Evolutionary conservation across 768 basidiomycete genomes (phyloP), one percentile per base, ranked within the genome.

Genomic region (Boletus barrowsii): DNA sequence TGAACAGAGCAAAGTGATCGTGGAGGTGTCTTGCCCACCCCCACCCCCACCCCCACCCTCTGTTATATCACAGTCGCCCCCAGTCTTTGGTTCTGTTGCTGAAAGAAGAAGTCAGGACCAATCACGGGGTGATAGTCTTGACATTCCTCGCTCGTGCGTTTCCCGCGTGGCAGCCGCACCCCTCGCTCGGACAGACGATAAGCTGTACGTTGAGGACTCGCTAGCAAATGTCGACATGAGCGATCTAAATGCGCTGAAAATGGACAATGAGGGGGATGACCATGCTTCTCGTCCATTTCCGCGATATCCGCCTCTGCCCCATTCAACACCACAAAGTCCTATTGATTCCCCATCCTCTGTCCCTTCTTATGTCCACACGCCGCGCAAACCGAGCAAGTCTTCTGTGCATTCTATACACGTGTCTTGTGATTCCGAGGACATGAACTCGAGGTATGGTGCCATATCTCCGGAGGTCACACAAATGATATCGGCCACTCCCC

Each of bases 401-500:
- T 62, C 63, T 15, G 37, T 50, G 3, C 35, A 10, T 17, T 55
- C 60, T 4, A 14, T 35, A 32, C 55, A 60, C 55, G 60, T 60
- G 51, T 48, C 49, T 14, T 41, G 57, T 32, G 36, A 42, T 24
- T 47, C 52, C 41, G 60, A 59, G 47, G 55, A 49, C 20, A 15
- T 41, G 43, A 32, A 47, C 1, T 41, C 50, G 39, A 45, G 54
- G 42, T 41, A 30, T 36, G 59, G 70, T 37, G 63, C 72, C 35
- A 45, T 55, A 44, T 72, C 70, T 39, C 76, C 77, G 2, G 76
- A 79, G 44, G 69, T 79, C 51, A 55, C 62, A 7, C 62, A 73
- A 8, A 77, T 78, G 20, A 68, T 78, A 33, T 71, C 73, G 4
- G 61, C 59, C 13, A 77, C 74, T 4, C 75, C 74, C 0, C 72